Base-by-base conservation (phyloP, 2,329 filamentous ascomycete species). In the Parafenestella ontariensis region DNA sequence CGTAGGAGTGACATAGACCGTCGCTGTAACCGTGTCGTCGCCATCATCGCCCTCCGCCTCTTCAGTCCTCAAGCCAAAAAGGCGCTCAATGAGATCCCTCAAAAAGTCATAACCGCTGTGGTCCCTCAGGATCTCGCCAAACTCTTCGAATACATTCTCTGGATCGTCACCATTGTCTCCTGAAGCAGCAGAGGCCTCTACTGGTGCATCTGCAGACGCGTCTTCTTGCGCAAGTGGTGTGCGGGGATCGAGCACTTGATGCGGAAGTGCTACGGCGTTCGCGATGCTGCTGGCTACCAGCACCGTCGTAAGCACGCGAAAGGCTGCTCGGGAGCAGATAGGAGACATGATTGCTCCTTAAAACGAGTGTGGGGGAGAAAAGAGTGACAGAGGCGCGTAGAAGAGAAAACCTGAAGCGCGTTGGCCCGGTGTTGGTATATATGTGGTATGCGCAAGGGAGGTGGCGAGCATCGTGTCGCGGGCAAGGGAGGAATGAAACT, bases 61-160 rank as follows among this genome's bases (percentile, higher is more conserved):
- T 18, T 51, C 41, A 10, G 52, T 36, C 28, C 40, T 26, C 9
- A 37, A 46, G 15, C 50, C 47, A 46, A 64, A 64, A 0, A 62
- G 36, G 20, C 56, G 54, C 28, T 41, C 54, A 52, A 58, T 54
- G 43, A 64, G 59, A 41, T 58, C 56, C 29, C 47, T 33, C 37
- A 62, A 49, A n/a, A 64, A 49, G 8, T 62, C 46, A 48, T 46
- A 62, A 42, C 53, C 58, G 23, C 49, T 59, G 43, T 54, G 50
- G 15, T 44, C 23, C 23, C 50, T 56, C 3, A 64, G 49, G 8
- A 33, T 26, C 2, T 54, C 41, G 13, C 37, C 37, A 34, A 58
- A 31, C 5, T 48, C 18, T n/a, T 58, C 50, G 21, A 54, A 58
- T 29, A 58, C 13, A 29, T 43, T 58, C 17, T 31, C 29, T 3